Conservation (phyloP, 371 early-diverging fungal genomes). For the Synchytrium microbalum region DNA sequence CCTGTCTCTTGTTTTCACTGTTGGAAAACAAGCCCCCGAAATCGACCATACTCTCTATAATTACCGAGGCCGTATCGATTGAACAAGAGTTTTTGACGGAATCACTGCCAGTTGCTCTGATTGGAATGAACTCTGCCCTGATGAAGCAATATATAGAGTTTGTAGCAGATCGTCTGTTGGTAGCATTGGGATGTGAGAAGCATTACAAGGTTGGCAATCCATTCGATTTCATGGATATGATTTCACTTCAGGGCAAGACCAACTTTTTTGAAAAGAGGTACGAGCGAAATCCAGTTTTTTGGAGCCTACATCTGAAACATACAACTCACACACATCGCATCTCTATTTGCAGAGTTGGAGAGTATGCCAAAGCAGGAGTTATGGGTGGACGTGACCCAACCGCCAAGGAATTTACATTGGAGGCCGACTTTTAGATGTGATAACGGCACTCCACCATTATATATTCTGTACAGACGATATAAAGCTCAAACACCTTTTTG, state of each 20-base stretch:
- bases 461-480: too few relatives aligned
- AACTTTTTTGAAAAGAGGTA: constrained; percentile 99
- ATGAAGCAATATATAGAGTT: constrained; percentile 99
- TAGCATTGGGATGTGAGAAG: constrained; percentile 87
- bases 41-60: constrained; percentile 69
- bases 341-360: constrained; percentile 96
- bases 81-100: constrained; percentile 97
- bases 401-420: constrained; percentile 19
- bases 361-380: constrained; percentile 98
- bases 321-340: too few relatives aligned
- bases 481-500: too few relatives aligned
- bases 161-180: constrained; percentile 95
- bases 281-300: too few relatives aligned
- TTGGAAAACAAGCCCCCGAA: constrained; percentile 66
- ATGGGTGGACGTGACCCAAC: constrained; percentile 42
- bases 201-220: constrained; percentile 90
- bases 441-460: neutral
- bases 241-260: constrained; percentile 98
- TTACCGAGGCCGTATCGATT: constrained; percentile 90
- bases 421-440: constrained; percentile 17
- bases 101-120: constrained; percentile 89
- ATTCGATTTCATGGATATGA: constrained; percentile 99
- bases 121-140: constrained; percentile 96
- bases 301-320: too few relatives aligned
- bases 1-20: constrained; percentile 92